A percentile compares a stretch with the other conserved stretches of the same genome.
Evolutionary conservation across 2,329 filamentous ascomycete genomes (phyloP).

Genomic region (Pyrenophora graminea): DNA sequence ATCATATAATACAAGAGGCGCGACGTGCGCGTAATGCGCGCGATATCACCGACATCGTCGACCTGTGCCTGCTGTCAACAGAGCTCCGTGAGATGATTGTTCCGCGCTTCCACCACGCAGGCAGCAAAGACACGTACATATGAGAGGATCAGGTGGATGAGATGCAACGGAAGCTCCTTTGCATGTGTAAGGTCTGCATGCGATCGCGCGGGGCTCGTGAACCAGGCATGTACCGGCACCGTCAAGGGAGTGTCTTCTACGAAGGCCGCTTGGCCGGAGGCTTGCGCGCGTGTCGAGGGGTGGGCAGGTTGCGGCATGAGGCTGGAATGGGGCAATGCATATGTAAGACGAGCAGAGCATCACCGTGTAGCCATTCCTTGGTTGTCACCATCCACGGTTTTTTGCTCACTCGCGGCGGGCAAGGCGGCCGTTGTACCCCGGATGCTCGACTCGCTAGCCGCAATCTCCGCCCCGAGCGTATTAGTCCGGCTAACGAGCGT

Average conservation of each 20-base stretch:
- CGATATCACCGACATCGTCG: conserved; percentile 62
- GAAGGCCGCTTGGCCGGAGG: conserved; percentile 11
- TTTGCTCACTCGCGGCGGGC: too few relatives aligned
- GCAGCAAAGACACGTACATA: conserved; percentile 49
- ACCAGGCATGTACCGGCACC: conserved; percentile 37
- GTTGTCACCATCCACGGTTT: not conserved
- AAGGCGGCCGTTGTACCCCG: not conserved
- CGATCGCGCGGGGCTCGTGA: conserved; percentile 41
- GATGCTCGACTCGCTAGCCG: too few relatives aligned
- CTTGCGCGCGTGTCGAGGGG: conserved; percentile 16
- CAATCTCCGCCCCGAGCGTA: too few relatives aligned
- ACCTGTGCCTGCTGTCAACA: conserved; percentile 48
- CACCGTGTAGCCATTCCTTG: not conserved
- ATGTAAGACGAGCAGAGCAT: not conserved
- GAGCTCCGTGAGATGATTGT: conserved; percentile 18
- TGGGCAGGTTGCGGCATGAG: conserved; percentile 26
- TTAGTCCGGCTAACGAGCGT: not conserved
- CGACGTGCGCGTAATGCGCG: conserved; percentile 63
- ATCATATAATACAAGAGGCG: conserved; percentile 68
- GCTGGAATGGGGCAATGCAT: conserved; percentile 11
- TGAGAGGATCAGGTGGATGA: conserved; percentile 61
- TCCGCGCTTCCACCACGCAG: not conserved
- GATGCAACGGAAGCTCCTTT: conserved; percentile 59
- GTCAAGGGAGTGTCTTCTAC: conserved; percentile 25
- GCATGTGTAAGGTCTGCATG: conserved; percentile 35